A percentile compares a stretch with the other conserved stretches of the same genome.
phyloP scores from a whole-genome alignment of 176 grass and related monocot species.

The Avena insularis region DNA sequence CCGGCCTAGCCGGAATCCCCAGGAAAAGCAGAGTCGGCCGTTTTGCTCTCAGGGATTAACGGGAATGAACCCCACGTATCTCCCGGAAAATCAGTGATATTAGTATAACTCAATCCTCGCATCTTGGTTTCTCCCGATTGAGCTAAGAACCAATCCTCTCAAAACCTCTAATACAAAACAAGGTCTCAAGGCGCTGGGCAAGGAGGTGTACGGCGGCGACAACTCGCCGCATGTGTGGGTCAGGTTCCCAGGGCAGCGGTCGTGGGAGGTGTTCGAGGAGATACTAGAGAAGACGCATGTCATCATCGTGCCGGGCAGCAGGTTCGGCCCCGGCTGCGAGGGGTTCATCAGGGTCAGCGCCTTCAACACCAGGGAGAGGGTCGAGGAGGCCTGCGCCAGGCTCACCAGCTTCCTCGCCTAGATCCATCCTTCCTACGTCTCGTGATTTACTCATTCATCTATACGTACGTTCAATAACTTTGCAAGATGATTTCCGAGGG shows the following conservation, averaged over 20 bases:
- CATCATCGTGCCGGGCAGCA: conserved; percentile 80
- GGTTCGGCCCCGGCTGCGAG: conserved; percentile 92
- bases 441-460: background rate
- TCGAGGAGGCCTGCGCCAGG: conserved; percentile 70
- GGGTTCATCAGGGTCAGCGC: conserved; percentile 85
- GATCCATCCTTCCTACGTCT: background rate
- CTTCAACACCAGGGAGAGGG: conserved; percentile 71
- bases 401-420: conserved; percentile 66
- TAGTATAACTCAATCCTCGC: no score
- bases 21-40: no score
- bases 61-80: no score
- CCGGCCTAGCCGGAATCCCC: no score
- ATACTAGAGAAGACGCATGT: conserved; percentile 89
- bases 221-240: conserved; percentile 94
- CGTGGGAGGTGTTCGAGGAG: conserved; percentile 86
- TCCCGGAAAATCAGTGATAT: no score
- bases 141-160: no score
- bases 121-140: no score
- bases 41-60: no score
- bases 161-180: no score
- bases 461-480: no score
- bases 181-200: conserved; percentile 63
- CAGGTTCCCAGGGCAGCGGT: conserved; percentile 73
- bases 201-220: conserved; percentile 77
- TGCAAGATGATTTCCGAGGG: no score